phyloP scores from a whole-genome alignment of 1,139 yeast species.

The Lodderomyces orthopsilosis region DNA sequence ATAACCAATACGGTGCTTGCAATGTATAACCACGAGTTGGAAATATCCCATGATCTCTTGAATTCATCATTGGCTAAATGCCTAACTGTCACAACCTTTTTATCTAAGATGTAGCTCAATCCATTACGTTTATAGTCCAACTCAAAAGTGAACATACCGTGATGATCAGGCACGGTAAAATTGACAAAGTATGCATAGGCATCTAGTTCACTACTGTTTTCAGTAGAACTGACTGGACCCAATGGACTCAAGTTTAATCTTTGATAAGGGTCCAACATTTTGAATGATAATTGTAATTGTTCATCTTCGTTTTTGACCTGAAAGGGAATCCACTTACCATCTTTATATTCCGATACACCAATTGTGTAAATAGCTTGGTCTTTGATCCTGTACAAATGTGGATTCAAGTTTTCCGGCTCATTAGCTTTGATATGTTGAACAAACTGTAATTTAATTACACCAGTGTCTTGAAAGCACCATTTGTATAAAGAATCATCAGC shows the following conservation, averaged over 20 bases:
- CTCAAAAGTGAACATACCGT: constrained; percentile 90
- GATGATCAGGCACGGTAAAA: constrained; percentile 88
- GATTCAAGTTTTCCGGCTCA: constrained; percentile 37
- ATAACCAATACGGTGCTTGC: constrained; percentile 70
- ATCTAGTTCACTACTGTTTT: constrained; percentile 32
- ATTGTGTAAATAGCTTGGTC: constrained; percentile 66
- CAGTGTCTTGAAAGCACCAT: constrained; percentile 76
- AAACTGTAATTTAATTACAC: constrained; percentile 57
- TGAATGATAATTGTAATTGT: constrained; percentile 78
- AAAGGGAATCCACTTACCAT: constrained; percentile 70
- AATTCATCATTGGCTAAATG: constrained; percentile 96
- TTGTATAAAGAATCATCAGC: constrained; percentile 48
- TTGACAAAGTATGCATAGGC: constrained; percentile 33
- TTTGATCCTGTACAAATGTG: constrained; percentile 63
- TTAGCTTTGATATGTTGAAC: constrained; percentile 53
- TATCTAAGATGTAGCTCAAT: constrained; percentile 60
- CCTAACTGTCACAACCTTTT: constrained; percentile 76
- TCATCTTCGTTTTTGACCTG: constrained; percentile 39
- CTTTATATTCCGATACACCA: constrained; percentile 62
- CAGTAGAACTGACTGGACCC: constrained; percentile 40
- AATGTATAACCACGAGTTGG: constrained; percentile 90
- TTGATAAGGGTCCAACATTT: constrained; percentile 94
- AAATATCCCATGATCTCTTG: constrained; percentile 88
- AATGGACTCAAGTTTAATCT: constrained; percentile 58
- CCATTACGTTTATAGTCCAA: constrained; percentile 84